Base-by-base conservation (phyloP, 1,139 yeast species). In the Nakaseomyces glabratus region DNA sequence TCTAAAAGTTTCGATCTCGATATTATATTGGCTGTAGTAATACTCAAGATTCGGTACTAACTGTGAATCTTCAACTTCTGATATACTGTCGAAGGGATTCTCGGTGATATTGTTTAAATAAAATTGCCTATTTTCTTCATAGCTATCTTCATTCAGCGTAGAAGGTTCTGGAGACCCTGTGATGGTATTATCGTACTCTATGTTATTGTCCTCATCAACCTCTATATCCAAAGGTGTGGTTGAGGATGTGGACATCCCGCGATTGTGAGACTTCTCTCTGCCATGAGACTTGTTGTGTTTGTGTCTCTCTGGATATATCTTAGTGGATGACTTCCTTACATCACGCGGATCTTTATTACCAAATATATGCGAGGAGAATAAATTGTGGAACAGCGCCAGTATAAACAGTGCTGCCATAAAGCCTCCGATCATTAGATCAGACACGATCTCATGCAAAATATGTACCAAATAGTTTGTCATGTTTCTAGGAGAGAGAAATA, bases 21-120 rank as follows among this genome's bases (percentile, higher is more conserved):
- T 61, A 1, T 76, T 80, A 39, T 78, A 61, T 32, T 76, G 68
- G 30, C 63, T 60, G 9, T 81, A 76, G 52, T 86, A 88, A 54
- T 82, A 85, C 20, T 69, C 57, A 37, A 86, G 59, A 45, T 75
- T 75, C 4, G 69, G 62, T 2, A 62, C 63, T 11, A 71, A 57
- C 37, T 52, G 54, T 13, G 49, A 37, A 35, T 63, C 67, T 28
- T 52, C 58, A 7, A 47, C 45, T 6, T 44, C 38, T n/a, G 49
- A 29, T 10, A 45, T 37, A 23, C 50, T 53, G n/a, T 42, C 41
- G 30, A 50, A 55, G 2, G 59, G 59, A 33, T 53, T 54, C 18
- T 40, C 47, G n/a, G 14, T 28, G 5, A 13, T 28, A 14, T 14
- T 15, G 10, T 23, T 7, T 11, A 19, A 17, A 14, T 28, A 19